phyloP scores from a whole-genome alignment of 2,329 filamentous ascomycete species.

The Ascochyta fabae region DNA sequence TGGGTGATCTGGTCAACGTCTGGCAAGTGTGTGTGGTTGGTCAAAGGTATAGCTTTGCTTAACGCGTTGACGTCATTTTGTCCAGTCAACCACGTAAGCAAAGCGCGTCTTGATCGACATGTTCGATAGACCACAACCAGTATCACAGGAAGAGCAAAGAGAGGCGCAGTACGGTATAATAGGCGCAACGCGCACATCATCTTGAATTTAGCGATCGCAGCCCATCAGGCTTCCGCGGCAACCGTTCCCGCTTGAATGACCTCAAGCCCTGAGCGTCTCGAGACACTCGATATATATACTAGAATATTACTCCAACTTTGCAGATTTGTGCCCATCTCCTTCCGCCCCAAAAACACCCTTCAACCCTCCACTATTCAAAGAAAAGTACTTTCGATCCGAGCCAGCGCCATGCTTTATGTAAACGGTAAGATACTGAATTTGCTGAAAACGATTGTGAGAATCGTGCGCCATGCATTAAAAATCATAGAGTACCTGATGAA shows the following conservation, averaged over 20 bases:
- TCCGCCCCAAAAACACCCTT: neutral
- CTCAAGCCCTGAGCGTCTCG: no score
- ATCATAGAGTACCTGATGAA: slow-evolving; percentile 18
- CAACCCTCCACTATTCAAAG: neutral
- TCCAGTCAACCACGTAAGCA: neutral
- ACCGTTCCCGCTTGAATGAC: neutral
- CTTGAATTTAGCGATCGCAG: neutral
- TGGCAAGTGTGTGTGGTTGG: neutral
- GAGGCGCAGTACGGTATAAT: neutral
- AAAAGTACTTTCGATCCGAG: neutral
- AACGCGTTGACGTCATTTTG: slow-evolving; percentile 11
- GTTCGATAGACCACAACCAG: neutral
- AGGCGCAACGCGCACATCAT: neutral
- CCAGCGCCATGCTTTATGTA: slow-evolving; percentile 15
- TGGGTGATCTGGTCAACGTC: neutral
- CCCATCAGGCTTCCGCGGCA: neutral
- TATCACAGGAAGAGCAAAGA: neutral
- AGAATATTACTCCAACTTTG: neutral
- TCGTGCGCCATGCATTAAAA: slow-evolving; percentile 16
- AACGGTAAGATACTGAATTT: neutral
- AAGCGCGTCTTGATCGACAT: neutral
- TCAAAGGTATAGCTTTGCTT: neutral
- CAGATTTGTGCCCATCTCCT: neutral
- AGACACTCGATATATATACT: neutral
- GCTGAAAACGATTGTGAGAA: neutral